Evolutionary conservation across 2,329 filamentous ascomycete species (phyloP).

Genomic region (Coniochaeta prunicola): DNA sequence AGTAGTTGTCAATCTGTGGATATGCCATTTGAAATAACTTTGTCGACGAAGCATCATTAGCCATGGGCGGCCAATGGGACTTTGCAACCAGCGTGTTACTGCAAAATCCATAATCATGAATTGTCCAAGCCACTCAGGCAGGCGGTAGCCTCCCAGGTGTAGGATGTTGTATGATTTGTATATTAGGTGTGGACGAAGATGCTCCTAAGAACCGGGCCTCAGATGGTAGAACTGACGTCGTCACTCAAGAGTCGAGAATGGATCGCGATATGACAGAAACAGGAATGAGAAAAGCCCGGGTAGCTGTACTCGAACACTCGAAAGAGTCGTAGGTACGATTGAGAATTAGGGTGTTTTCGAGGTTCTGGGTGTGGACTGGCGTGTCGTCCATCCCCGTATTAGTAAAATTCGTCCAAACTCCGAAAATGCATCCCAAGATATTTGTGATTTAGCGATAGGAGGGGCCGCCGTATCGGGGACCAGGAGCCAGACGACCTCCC

Average conservation of each 20-base stretch:
- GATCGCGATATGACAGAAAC: slow-evolving; percentile 4
- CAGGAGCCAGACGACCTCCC: slow-evolving; percentile 47
- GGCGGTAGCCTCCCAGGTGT: slow-evolving; percentile 29
- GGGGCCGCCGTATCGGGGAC: slow-evolving; percentile 31
- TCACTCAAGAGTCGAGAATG: slow-evolving; percentile 17
- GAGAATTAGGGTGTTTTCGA: background rate
- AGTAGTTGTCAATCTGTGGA: slow-evolving; percentile 2
- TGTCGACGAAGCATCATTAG: background rate
- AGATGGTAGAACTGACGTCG: slow-evolving; percentile 22
- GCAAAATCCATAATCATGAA: slow-evolving; percentile 29
- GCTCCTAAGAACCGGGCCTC: slow-evolving; percentile 23
- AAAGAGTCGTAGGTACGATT: background rate
- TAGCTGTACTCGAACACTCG: slow-evolving; percentile 5
- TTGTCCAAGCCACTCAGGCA: slow-evolving; percentile 29
- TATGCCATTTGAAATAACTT: slow-evolving; percentile 1
- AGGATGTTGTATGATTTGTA: slow-evolving; percentile 31
- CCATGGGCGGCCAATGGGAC: background rate
- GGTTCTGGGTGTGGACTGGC: background rate
- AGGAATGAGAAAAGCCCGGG: slow-evolving; percentile 3
- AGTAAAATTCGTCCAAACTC: background rate
- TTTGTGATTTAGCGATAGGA: background rate
- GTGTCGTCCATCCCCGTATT: background rate
- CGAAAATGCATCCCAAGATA: background rate
- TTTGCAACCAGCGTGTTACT: slow-evolving; percentile 13
- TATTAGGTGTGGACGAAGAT: slow-evolving; percentile 27